phyloP scores from a whole-genome alignment of 495 filamentous ascomycete genomes.

The Sordaria brevicollis region DNA sequence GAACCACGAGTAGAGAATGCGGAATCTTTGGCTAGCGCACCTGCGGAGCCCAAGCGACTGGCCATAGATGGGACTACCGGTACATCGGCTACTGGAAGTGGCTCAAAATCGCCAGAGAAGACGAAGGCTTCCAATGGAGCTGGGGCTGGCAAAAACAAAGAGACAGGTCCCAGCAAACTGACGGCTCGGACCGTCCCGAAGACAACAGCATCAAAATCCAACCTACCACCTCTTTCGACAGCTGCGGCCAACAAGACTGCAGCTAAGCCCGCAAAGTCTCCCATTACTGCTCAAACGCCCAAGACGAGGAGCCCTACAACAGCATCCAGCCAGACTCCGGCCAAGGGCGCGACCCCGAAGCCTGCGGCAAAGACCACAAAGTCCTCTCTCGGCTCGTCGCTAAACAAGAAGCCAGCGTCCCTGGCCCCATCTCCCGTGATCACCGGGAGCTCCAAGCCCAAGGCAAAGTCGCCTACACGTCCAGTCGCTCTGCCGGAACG shows the following conservation, averaged over 20 bases:
- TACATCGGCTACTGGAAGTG: neutral
- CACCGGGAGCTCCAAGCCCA: constrained; percentile 45
- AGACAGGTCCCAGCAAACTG: constrained; percentile 27
- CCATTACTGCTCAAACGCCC: constrained; percentile 19
- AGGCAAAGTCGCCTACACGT: constrained; percentile 54
- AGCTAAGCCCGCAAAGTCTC: constrained; percentile 28
- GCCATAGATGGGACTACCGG: neutral
- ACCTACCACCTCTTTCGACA: constrained; percentile 17
- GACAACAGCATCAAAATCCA: constrained; percentile 16
- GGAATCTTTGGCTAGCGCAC: constrained; percentile 3
- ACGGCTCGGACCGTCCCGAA: constrained; percentile 33
- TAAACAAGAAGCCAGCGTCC: constrained; percentile 24
- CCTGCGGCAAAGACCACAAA: constrained; percentile 16
- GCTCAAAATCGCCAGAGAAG: neutral
- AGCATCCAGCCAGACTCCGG: constrained; percentile 12
- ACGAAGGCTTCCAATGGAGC: constrained; percentile 3
- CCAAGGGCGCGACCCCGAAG: constrained; percentile 20
- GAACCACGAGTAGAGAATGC: constrained; percentile 6
- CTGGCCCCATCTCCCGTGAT: constrained; percentile 23
- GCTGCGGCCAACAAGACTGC: constrained; percentile 26
- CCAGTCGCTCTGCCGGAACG: constrained; percentile 51
- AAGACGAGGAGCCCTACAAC: constrained; percentile 13
- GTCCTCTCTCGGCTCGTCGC: constrained; percentile 14
- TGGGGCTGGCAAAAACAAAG: constrained; percentile 7
- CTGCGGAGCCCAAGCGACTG: neutral